These are phyloP conservation scores for Epichloe sylvatica DNA, from an alignment of 2,329 filamentous ascomycete species.

Conservation along the genomic window DNA sequence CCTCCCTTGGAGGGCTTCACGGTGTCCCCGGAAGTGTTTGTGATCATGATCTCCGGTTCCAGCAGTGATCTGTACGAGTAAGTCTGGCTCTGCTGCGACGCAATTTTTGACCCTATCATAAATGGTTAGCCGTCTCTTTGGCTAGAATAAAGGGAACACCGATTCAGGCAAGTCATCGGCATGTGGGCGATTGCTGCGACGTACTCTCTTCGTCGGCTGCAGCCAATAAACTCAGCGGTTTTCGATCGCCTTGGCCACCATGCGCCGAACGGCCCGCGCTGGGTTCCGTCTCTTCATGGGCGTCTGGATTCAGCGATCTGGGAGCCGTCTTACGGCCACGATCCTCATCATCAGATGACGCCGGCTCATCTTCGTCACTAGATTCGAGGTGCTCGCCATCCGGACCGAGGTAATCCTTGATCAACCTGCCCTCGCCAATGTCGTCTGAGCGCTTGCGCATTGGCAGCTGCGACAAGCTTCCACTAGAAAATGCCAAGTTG, in stretches of 20 bases:
- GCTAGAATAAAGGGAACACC: not conserved
- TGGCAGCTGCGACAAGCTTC: constrained; percentile 47
- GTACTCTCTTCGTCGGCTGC: constrained; percentile 68
- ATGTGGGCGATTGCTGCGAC: constrained; percentile 18
- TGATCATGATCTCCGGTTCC: constrained; percentile 53
- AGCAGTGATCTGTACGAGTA: constrained; percentile 51
- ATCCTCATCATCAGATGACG: constrained; percentile 53
- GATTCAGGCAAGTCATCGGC: not conserved
- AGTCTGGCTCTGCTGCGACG: constrained; percentile 28
- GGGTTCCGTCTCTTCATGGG: constrained; percentile 21
- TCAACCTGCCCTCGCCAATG: constrained; percentile 39
- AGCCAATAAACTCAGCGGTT: constrained; percentile 50
- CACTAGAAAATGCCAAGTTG: constrained; percentile 48
- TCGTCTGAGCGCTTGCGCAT: constrained; percentile 37
- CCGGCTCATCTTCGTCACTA: constrained; percentile 56
- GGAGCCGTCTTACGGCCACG: constrained; percentile 45
- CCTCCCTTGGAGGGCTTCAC: constrained; percentile 40
- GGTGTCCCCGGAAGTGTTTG: constrained; percentile 47
- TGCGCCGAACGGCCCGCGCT: constrained; percentile 19
- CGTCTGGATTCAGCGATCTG: constrained; percentile 29
- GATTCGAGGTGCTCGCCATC: constrained; percentile 54
- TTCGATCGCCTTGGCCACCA: constrained; percentile 24
- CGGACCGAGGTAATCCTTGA: constrained; percentile 52
- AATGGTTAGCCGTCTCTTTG: constrained; percentile 9
- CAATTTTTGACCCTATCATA: constrained; percentile 36